Percentiles rank a stretch among this genome's conserved stretches.
phyloP scores from a whole-genome alignment of 2,329 filamentous ascomycete species.

The Juglanconis sp. region DNA sequence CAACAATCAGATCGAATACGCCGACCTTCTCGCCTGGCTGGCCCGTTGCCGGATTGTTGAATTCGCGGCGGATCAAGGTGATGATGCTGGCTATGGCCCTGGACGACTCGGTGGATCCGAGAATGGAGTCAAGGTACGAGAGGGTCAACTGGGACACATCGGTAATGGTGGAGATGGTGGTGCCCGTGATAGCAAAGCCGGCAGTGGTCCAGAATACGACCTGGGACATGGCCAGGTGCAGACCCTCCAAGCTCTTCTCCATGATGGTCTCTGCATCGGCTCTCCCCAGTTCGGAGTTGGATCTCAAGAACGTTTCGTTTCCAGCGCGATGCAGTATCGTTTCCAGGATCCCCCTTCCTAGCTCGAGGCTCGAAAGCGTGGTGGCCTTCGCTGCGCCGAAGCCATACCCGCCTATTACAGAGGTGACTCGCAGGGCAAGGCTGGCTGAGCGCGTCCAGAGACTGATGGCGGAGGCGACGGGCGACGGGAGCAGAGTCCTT shows the following conservation, averaged over 20 bases:
- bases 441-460: slow-evolving; percentile 59
- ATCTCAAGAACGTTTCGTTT: slow-evolving; percentile 43
- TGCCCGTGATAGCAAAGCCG: slow-evolving; percentile 56
- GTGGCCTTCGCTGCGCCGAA: slow-evolving; percentile 54
- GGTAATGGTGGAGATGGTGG: slow-evolving; percentile 51
- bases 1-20: slow-evolving; percentile 58
- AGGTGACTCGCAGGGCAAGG: slow-evolving; percentile 52
- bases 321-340: slow-evolving; percentile 52
- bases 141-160: slow-evolving; percentile 57
- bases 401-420: slow-evolving; percentile 48
- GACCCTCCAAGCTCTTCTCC: slow-evolving; percentile 52
- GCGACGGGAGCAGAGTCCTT: slow-evolving; percentile 53
- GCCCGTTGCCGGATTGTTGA: slow-evolving; percentile 60
- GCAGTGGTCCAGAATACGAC: slow-evolving; percentile 61
- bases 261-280: slow-evolving; percentile 55
- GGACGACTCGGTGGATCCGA: slow-evolving; percentile 68
- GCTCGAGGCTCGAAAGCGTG: slow-evolving; percentile 54
- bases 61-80: slow-evolving; percentile 60
- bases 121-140: slow-evolving; percentile 59
- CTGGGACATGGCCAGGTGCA: slow-evolving; percentile 56
- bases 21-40: slow-evolving; percentile 57
- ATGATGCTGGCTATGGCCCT: slow-evolving; percentile 66
- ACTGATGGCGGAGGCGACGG: slow-evolving; percentile 58
- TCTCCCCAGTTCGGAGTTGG: slow-evolving; percentile 44
- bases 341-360: slow-evolving; percentile 54